Evolutionary conservation across 2,329 filamentous ascomycete species (phyloP).

Genomic region (Chaetothyriales sp.): DNA sequence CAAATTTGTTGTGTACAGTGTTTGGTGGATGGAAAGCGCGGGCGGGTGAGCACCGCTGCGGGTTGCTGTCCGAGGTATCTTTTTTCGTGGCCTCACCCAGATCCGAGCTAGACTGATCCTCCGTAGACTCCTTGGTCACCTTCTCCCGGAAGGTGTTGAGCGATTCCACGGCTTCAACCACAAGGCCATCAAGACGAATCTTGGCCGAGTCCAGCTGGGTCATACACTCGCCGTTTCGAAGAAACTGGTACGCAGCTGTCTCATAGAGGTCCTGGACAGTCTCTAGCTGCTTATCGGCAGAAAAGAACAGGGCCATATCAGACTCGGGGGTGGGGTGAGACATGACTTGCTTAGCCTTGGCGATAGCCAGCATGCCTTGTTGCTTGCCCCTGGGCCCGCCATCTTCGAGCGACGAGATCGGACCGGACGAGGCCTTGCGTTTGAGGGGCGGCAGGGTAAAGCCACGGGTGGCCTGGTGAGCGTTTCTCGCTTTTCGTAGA

Average conservation of each 20-base stretch:
- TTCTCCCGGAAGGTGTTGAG: constrained; percentile 40
- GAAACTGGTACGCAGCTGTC: constrained; percentile 71
- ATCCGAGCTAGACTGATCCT: constrained; percentile 8
- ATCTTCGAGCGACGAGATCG: constrained; percentile 3
- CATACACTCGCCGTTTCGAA: constrained; percentile 76
- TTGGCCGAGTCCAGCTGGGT: constrained; percentile 58
- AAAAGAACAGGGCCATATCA: constrained; percentile 51
- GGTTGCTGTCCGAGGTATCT: constrained; percentile 2
- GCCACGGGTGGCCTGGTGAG: constrained; percentile 45
- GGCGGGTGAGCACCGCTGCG: neutral
- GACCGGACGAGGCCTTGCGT: neutral
- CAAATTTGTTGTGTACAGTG: neutral
- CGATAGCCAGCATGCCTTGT: constrained; percentile 1
- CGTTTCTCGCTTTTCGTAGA: constrained; percentile 72
- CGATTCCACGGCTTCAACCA: constrained; percentile 45
- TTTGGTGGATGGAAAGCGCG: neutral
- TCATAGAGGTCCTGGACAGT: constrained; percentile 69
- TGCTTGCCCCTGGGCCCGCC: constrained; percentile 3
- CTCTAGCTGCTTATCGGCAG: constrained; percentile 64
- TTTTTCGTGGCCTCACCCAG: constrained; percentile 4
- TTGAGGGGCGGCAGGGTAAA: constrained; percentile 10
- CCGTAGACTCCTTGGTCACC: constrained; percentile 15
- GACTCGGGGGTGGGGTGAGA: constrained; percentile 17
- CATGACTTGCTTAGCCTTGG: neutral
- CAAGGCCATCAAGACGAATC: constrained; percentile 47